Base-by-base conservation (phyloP, 164 flowering plant genomes). In the Litsea cubeba region DNA sequence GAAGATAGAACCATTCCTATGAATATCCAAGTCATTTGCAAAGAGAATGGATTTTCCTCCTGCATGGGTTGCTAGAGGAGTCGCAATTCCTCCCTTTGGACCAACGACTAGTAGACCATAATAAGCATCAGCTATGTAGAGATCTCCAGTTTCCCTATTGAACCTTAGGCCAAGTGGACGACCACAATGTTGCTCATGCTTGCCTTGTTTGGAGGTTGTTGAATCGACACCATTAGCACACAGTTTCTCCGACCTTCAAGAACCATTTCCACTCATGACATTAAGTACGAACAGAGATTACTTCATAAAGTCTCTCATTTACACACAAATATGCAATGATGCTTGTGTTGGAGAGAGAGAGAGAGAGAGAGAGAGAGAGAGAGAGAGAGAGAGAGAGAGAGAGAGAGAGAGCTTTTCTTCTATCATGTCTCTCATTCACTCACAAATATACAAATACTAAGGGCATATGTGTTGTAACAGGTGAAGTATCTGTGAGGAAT, bases 61-160 rank as follows among this genome's bases (percentile, higher is more conserved):
- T 0, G 82, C 93, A 75, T 92, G 93, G 11, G 93, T 90, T 20
- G 90, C 86, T 76, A 96, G 78, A 62, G 95, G 84, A 22, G 86
- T 88, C 1, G 99, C 99, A 62, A 87, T 64, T 7, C 98, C 99
- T 24, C 99, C 99, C 74, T 89, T 84, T 7, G 95, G 91, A 0
- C 97, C 95, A 10, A 96, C 97, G 7, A 90, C 91, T 62, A 94
- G 67, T 15, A 94, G 89, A 3, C 98, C 99, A 72, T 88, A 81
- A 69, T 96, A 92, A 1, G 99, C 95, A 72, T 96, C 99, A 0
- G 98, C 99, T 26, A 96, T 90, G 88, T 93, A 96, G 72, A 96
- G 81, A 65, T 90, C 79, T 60, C 99, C 97, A 12, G 67, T 91
- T 46, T 77, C 73, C 66, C 80, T 86, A 76, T 89, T 79, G 65